Conservation (phyloP, 148 eudicot genomes). For the Polygonum maritimum region DNA sequence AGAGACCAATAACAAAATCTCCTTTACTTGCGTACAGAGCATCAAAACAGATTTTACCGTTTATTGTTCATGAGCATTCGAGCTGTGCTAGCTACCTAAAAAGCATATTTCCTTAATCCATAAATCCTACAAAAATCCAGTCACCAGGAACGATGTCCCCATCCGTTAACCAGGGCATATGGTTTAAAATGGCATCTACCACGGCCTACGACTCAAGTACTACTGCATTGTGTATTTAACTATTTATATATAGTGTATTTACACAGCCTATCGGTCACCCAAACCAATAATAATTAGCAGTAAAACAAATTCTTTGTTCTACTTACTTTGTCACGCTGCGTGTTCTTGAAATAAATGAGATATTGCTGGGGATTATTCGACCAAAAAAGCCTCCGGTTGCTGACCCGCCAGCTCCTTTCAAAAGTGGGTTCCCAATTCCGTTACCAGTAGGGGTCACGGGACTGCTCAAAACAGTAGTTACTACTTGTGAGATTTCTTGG, state of each 20-base stretch:
- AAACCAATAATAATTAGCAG: background rate
- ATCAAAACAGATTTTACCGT: background rate
- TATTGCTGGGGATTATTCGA: slow-evolving; percentile 14
- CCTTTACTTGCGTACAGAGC: background rate
- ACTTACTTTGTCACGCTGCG: slow-evolving; percentile 39
- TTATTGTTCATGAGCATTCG: background rate
- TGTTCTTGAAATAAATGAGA: slow-evolving; percentile 46
- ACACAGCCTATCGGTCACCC: background rate
- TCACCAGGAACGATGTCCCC: background rate
- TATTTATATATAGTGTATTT: background rate
- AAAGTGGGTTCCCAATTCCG: background rate
- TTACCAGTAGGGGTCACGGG: background rate
- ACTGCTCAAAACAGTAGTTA: background rate
- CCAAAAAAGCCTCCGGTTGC: background rate
- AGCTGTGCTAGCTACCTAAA: background rate
- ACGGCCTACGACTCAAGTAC: background rate
- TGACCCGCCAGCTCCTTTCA: background rate
- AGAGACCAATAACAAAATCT: too few relatives aligned
- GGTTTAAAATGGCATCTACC: background rate
- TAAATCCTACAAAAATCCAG: background rate
- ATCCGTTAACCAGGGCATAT: background rate
- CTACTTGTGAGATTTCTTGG: background rate
- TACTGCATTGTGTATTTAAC: background rate
- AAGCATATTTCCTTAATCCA: background rate
- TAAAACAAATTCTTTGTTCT: background rate